phyloP scores from a whole-genome alignment of 495 filamentous ascomycete genomes.

The Lasiosphaeria ovina region DNA sequence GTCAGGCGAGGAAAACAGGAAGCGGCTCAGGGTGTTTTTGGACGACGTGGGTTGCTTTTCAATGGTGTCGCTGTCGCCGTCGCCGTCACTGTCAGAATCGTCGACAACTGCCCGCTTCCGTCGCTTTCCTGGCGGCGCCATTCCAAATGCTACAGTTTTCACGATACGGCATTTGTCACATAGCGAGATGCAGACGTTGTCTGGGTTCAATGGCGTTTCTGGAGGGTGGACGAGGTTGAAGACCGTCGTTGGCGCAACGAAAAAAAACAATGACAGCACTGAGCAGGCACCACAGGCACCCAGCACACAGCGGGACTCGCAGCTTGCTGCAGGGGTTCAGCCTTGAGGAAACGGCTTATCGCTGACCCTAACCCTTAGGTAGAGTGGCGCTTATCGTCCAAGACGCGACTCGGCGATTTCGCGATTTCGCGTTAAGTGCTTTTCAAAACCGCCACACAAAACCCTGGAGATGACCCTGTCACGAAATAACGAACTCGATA shows the following conservation, averaged over 20 bases:
- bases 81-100: conserved; percentile 37
- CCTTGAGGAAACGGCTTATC: background rate
- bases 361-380: conserved; percentile 1
- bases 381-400: background rate
- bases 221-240: background rate
- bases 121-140: conserved; percentile 57
- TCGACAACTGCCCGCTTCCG: conserved; percentile 37
- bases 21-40: conserved; percentile 42
- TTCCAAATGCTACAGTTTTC: conserved; percentile 28
- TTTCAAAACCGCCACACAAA: background rate
- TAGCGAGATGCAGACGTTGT: conserved; percentile 5
- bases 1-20: conserved; percentile 44
- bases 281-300: conserved; percentile 6
- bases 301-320: background rate
- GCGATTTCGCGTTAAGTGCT: background rate
- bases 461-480: background rate
- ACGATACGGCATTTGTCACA: conserved; percentile 25
- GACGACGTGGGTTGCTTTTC: conserved; percentile 5
- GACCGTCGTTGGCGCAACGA: background rate
- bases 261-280: background rate
- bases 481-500: too few relatives aligned
- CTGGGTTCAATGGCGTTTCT: conserved; percentile 7
- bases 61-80: conserved; percentile 12
- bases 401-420: background rate
- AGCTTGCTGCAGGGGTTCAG: conserved; percentile 7